Evolutionary conservation across 2,329 filamentous ascomycete genomes (phyloP), one percentile per base, ranked within the genome.

Genomic region (Sporothrix humicola): DNA sequence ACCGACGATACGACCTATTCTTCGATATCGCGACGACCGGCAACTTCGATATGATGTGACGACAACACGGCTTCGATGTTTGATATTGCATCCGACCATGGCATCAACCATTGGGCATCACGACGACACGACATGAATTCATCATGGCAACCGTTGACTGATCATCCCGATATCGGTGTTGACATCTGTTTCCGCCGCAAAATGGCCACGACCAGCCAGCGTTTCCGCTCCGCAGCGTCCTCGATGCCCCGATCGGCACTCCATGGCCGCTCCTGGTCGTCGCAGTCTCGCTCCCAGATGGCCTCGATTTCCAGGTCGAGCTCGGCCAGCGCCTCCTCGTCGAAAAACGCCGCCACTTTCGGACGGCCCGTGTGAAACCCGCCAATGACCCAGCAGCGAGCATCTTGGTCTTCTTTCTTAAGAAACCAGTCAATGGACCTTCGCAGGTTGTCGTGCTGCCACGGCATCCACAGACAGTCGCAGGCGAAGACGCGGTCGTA

Each of bases 391-490:
- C 90, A 89, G 69, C 89, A 87, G 48, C 17, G 77, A 77, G 20
- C 80, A 82, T 15, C 23, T 2, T 20, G 50, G 23, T 59, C 68
- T 13, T 65, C 50, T 15, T 74, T 69, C n/a, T 70, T 70, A 20
- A 93, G 83, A 78, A 93, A 92, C 81, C 89, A 88, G 5, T 85
- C 81, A 78, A 93, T 88, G 31, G 90, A 92, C 58, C 79, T 81
- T 65, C 86, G 86, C 37, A 94, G 84, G 79, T 90, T 91, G n/a
- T 81, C 85, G 80, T 94, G 92, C 83, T 93, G 87, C 83, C 86
- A 87, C 1, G 89, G 87, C 90, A 93, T 93, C 91, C 92, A 94
- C 73, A 92, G 85, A 78, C 91, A 93, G 81, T 94, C 91, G 75
- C 90, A 90, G 0, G 89, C 89, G n/a, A 93, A 81, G 56, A 94